Percentiles rank a stretch among this genome's conserved stretches.
Conservation (phyloP, 2,329 filamentous ascomycete species). For the Penicillium hordei region DNA sequence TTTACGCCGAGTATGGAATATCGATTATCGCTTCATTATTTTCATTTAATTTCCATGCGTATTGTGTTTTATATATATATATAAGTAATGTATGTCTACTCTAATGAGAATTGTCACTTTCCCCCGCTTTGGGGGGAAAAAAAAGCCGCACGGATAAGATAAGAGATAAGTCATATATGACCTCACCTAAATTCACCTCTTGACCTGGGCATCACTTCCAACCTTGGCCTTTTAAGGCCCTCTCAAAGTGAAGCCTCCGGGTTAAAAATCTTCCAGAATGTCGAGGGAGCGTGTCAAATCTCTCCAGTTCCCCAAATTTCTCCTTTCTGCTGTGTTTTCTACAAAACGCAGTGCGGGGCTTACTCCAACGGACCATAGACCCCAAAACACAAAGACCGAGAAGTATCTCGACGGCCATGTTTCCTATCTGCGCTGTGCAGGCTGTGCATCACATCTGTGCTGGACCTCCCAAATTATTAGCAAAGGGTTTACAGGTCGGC, state of each 20-base stretch:
- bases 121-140: not conserved
- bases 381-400: conserved; percentile 7
- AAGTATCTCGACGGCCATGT: conserved; percentile 49
- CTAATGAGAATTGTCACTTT: not conserved
- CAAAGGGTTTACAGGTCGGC: conserved; percentile 65
- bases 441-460: conserved; percentile 60
- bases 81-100: not conserved
- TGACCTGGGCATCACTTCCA: not conserved
- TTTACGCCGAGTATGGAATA: not conserved
- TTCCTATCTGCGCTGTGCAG: conserved; percentile 59
- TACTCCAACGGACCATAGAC: conserved; percentile 8
- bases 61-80: not conserved
- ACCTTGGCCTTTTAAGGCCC: not conserved
- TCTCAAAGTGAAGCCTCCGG: not conserved
- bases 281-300: conserved; percentile 19
- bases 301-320: conserved; percentile 52
- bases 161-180: conserved; percentile 2
- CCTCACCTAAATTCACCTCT: not conserved
- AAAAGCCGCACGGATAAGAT: not conserved
- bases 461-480: conserved; percentile 60
- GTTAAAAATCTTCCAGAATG: conserved; percentile 9
- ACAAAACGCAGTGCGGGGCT: conserved; percentile 15
- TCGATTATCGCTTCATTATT: not conserved
- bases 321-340: conserved; percentile 51
- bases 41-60: not conserved